Conservation (phyloP, 164 flowering plant genomes). For the Liquidambar formosana region DNA sequence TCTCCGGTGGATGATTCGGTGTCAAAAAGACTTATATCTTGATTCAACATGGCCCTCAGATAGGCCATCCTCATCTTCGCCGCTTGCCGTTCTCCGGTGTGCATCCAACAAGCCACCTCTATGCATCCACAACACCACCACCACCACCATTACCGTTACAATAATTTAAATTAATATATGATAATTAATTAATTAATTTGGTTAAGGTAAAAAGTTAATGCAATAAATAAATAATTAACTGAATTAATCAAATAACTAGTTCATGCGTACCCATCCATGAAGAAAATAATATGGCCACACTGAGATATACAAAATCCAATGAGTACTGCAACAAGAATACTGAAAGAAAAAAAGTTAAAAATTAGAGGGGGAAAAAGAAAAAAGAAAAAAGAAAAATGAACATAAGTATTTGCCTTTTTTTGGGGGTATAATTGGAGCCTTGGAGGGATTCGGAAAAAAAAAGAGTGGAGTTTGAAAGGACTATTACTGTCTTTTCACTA, state of each 20-base stretch:
- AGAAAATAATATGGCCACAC: conserved; percentile 76
- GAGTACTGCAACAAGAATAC: conserved; percentile 72
- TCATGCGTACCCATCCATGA: conserved; percentile 92
- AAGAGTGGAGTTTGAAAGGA: too few species aligned
- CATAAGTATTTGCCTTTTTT: too few species aligned
- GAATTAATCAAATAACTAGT: neutral
- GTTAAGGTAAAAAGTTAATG: neutral
- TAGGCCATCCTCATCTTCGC: conserved; percentile 97
- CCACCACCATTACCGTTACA: too few species aligned
- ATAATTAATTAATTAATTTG: too few species aligned
- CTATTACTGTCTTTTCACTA: too few species aligned
- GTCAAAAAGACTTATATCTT: conserved; percentile 90
- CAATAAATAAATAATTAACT: neutral
- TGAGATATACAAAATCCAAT: conserved; percentile 91
- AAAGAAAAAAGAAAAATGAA: conserved; percentile 5
- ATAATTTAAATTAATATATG: too few species aligned
- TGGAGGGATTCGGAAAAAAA: too few species aligned
- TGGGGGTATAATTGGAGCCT: too few species aligned
- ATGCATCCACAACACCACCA: neutral
- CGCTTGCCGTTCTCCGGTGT: conserved; percentile 96
- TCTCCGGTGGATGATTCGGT: conserved; percentile 94
- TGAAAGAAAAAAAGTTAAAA: neutral
- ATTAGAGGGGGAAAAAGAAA: neutral
- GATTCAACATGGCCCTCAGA: conserved; percentile 76
- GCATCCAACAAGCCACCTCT: conserved; percentile 99